Base-by-base conservation (phyloP, 768 basidiomycete genomes). In the Kockovaella imperatae region DNA sequence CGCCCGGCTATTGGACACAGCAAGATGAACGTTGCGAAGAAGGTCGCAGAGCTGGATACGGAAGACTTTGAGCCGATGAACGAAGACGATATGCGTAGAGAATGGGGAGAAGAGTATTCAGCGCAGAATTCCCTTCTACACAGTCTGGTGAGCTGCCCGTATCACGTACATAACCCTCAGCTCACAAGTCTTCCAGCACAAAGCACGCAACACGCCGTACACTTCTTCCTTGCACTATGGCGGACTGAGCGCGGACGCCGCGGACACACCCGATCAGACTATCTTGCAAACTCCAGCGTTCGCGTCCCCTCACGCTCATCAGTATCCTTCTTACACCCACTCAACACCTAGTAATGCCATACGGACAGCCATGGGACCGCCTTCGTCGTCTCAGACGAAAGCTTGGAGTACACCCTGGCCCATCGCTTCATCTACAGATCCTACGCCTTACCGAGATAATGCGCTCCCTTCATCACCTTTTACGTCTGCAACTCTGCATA, bases 71-170 rank as follows among this genome's bases (percentile, higher is more conserved):
- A 44, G 20, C 41, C 45, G 24, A 45, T 52, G 57, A 49, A 50
- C 15, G 35, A 48, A 34, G 59, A 62, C 20, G 64, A 62, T 38
- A 58, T 62, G 50, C 50, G 49, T 18, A 38, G 46, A 24, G 60
- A 60, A 45, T 66, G 64, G 64, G 64, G 64, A 3, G 55, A 51
- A 23, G 59, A 56, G 23, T 66, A 66, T 42, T 49, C 54, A 5
- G 41, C 29, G 10, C 61, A 62, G 43, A 66, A 66, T 49, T 46
- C 49, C 15, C 47, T 66, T 11, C 38, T 66, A 48, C 48, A 56
- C 49, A 52, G 35, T 44, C 31, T 66, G 42, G 61, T 66, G 24
- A 56, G 64, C 18, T 13, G 11, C 14, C 42, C 13, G 13, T 13
- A 29, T 20, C 20, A 11, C 11, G 42, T 24, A 24, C 31, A 15